A percentile compares a stretch with the other conserved stretches of the same genome.
Conservation (phyloP, 2,329 filamentous ascomycete genomes). For the Penicillium sp. region DNA sequence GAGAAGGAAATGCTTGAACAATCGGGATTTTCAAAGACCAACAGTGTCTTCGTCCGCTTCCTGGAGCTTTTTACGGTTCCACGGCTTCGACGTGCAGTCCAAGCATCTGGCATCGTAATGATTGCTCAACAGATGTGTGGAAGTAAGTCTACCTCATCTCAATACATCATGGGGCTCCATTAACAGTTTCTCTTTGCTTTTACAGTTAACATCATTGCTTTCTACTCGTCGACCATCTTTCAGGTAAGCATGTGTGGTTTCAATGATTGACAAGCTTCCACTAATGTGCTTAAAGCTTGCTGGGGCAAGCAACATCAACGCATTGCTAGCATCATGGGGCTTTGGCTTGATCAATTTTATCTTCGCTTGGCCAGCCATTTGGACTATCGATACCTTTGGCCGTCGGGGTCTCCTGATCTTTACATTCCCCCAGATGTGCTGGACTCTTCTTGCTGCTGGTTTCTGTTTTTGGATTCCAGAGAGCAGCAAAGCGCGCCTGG, state of each 20-base stretch:
- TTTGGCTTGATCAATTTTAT: constrained; percentile 23
- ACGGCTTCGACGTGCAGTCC: constrained; percentile 54
- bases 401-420: constrained; percentile 19
- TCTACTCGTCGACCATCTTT: constrained; percentile 60
- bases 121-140: constrained; percentile 65
- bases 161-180: too few relatives aligned
- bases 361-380: constrained; percentile 20
- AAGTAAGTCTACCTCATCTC: constrained; percentile 16
- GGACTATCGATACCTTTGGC: constrained; percentile 17
- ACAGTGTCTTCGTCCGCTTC: constrained; percentile 54
- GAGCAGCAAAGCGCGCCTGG: background rate
- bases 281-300: constrained; percentile 36
- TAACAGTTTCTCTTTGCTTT: too few relatives aligned
- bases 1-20: constrained; percentile 43
- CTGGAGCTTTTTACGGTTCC: constrained; percentile 44
- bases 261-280: too few relatives aligned
- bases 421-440: constrained; percentile 18
- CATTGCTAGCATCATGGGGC: constrained; percentile 30
- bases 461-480: constrained; percentile 13
- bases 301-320: constrained; percentile 50
- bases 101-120: constrained; percentile 74
- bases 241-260: too few relatives aligned
- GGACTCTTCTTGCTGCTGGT: constrained; percentile 14
- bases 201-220: constrained; percentile 53
- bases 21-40: constrained; percentile 33